Evolutionary conservation across 2,329 filamentous ascomycete species (phyloP).

Genomic region (Cladosporium sp.): DNA sequence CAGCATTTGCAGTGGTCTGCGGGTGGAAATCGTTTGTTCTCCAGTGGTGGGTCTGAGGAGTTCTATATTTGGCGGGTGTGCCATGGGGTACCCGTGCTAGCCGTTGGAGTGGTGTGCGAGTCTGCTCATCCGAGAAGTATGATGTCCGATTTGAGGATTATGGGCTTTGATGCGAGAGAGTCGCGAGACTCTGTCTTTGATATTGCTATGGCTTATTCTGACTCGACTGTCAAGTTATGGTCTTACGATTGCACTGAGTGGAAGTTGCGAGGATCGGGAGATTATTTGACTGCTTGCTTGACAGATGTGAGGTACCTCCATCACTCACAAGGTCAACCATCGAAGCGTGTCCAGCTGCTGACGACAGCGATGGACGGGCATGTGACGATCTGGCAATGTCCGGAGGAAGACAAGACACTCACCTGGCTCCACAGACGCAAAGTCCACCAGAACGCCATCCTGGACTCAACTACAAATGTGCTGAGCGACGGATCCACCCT

Average conservation of each 20-base stretch:
- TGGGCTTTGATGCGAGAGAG: slow-evolving; percentile 67
- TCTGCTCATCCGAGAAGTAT: slow-evolving; percentile 53
- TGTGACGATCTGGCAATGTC: slow-evolving; percentile 60
- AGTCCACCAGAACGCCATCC: slow-evolving; percentile 81
- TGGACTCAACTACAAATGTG: slow-evolving; percentile 50
- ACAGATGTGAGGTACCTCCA: slow-evolving; percentile 58
- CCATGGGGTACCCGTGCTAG: slow-evolving; percentile 52
- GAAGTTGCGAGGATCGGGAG: slow-evolving; percentile 40
- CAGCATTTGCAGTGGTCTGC: slow-evolving; percentile 76
- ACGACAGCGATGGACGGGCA: slow-evolving; percentile 83
- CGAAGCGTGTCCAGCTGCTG: slow-evolving; percentile 49
- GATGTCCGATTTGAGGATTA: slow-evolving; percentile 73
- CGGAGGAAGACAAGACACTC: slow-evolving; percentile 16
- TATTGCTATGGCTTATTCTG: slow-evolving; percentile 77
- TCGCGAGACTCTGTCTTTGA: slow-evolving; percentile 46
- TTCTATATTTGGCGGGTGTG: slow-evolving; percentile 79
- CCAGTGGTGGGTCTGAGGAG: slow-evolving; percentile 84
- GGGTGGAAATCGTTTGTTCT: slow-evolving; percentile 72
- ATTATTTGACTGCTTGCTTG: slow-evolving; percentile 63
- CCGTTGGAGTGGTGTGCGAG: slow-evolving; percentile 56
- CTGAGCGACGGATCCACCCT: slow-evolving; percentile 45
- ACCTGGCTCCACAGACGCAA: slow-evolving; percentile 45
- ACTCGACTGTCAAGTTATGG: slow-evolving; percentile 70
- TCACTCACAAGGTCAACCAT: not conserved
- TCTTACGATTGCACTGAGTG: slow-evolving; percentile 34